These are phyloP conservation scores for Globisporangium cystogenes DNA, from an alignment of 352 stramenopile genomes.

Conservation along the genomic window DNA sequence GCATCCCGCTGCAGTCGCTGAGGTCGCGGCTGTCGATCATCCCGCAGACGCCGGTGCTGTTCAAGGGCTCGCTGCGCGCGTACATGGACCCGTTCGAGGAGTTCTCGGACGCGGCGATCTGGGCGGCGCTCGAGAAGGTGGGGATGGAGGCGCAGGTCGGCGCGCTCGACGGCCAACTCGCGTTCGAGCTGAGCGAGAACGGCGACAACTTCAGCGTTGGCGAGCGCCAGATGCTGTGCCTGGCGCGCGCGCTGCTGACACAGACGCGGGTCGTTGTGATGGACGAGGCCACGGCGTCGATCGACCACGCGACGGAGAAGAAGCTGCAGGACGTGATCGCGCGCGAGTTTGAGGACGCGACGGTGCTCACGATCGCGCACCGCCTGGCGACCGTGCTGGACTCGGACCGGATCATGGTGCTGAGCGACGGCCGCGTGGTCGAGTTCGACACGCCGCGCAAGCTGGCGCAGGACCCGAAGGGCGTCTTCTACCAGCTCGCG, in stretches of 20 bases:
- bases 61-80: conserved; percentile 72
- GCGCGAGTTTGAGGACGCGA: conserved; percentile 83
- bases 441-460: not conserved
- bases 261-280: conserved; percentile 66
- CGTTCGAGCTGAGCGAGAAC: conserved; percentile 68
- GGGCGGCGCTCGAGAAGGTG: conserved; percentile 57
- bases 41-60: conserved; percentile 75
- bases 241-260: conserved; percentile 85
- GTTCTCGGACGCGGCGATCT: conserved; percentile 36
- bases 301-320: conserved; percentile 77
- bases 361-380: conserved; percentile 91
- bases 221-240: conserved; percentile 89
- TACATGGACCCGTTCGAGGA: conserved; percentile 86
- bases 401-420: conserved; percentile 78
- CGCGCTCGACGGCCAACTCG: conserved; percentile 23
- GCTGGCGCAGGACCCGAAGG: not conserved
- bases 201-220: conserved; percentile 89
- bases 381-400: conserved; percentile 89
- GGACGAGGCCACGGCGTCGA: conserved; percentile 55
- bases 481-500: conserved; percentile 7
- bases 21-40: conserved; percentile 48
- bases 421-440: not conserved
- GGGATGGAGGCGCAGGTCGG: conserved; percentile 58
- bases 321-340: conserved; percentile 45
- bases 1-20: conserved; percentile 13